Percentiles rank a stretch among this genome's conserved stretches.
phyloP scores from a whole-genome alignment of 257 asterid genomes.

The Jaltomata sinuosa region DNA sequence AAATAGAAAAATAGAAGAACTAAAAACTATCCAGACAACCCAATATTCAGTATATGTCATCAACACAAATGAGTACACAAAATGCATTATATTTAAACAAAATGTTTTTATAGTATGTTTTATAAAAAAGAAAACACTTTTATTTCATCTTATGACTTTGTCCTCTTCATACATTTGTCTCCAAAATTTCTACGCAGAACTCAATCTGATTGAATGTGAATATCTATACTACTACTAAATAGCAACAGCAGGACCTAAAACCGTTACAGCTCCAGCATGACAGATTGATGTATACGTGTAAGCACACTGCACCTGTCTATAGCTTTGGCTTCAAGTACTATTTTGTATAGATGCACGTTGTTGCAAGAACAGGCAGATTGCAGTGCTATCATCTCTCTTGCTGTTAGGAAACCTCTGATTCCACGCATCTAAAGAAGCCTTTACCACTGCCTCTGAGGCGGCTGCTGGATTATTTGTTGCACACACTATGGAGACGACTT shows the following conservation, averaged over 20 bases:
- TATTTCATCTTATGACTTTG: neutral
- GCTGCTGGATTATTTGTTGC: slow-evolving; percentile 29
- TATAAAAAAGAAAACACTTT: neutral
- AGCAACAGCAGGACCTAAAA: neutral
- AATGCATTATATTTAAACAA: neutral
- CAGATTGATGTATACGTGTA: neutral
- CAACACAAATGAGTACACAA: neutral
- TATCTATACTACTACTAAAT: neutral
- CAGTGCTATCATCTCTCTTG: slow-evolving; percentile 73
- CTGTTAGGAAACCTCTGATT: slow-evolving; percentile 44
- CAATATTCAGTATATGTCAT: no score
- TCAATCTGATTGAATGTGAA: neutral
- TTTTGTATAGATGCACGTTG: neutral
- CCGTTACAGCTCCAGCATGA: neutral
- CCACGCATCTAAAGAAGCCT: slow-evolving; percentile 62
- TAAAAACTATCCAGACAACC: no score
- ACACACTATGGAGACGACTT: slow-evolving; percentile 42
- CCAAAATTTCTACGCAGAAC: neutral
- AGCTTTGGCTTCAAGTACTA: neutral
- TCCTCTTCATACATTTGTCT: neutral
- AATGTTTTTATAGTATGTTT: neutral
- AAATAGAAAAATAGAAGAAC: no score
- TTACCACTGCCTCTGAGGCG: slow-evolving; percentile 67
- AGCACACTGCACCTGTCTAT: neutral
- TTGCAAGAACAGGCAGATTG: slow-evolving; percentile 46